phyloP scores from a whole-genome alignment of 192 early-diverging fungal genomes.

The Obelidium mucronatum region DNA sequence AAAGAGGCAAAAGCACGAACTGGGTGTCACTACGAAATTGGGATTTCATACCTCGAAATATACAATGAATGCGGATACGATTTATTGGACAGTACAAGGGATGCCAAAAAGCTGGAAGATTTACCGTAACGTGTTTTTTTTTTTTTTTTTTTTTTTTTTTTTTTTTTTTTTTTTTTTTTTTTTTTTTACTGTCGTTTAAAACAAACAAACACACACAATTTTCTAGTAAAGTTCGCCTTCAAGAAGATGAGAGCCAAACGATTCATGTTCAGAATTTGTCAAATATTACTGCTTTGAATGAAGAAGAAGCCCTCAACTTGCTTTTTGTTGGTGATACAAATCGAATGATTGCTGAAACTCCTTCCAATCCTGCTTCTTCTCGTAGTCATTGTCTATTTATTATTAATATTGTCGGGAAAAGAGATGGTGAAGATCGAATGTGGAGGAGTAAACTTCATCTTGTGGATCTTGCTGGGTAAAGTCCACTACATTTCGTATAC shows the following conservation, averaged over 20 bases:
- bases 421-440: constrained; percentile 54
- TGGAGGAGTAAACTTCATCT: constrained; percentile 64
- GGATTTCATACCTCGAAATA: constrained; percentile 68
- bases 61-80: constrained; percentile 72
- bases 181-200: not conserved
- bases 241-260: constrained; percentile 54
- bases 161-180: not conserved
- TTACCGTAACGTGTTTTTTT: too few relatives aligned
- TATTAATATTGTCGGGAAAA: constrained; percentile 45
- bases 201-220: not conserved
- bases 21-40: constrained; percentile 49
- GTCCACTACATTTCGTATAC: too few relatives aligned
- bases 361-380: constrained; percentile 68
- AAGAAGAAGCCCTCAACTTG: constrained; percentile 68
- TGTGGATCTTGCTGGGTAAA: constrained; percentile 73
- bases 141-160: constrained; percentile 4
- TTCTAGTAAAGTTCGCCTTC: constrained; percentile 57
- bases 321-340: constrained; percentile 72
- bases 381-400: constrained; percentile 71
- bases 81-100: constrained; percentile 59
- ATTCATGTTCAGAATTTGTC: constrained; percentile 67
- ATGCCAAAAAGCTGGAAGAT: constrained; percentile 70
- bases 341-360: constrained; percentile 71
- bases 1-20: constrained; percentile 51
- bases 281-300: constrained; percentile 45